Conservation (phyloP, 2,329 filamentous ascomycete species). For the Xylaria polymorpha region DNA sequence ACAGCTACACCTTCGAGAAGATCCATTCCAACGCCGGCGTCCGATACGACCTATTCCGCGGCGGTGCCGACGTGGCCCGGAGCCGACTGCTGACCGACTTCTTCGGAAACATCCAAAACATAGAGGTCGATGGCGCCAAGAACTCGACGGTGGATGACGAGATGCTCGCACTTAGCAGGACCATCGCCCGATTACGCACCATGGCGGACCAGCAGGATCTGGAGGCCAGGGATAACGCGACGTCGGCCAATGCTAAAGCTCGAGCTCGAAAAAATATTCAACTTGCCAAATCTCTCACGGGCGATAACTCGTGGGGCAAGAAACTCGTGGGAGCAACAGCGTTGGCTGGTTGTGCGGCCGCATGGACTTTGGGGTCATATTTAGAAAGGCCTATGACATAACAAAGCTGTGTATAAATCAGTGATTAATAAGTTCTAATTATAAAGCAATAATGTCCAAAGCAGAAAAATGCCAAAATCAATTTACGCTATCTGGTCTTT, state of each 20-base stretch:
- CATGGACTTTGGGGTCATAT: slow-evolving; percentile 69
- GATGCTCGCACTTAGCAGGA: slow-evolving; percentile 77
- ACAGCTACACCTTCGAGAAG: slow-evolving; percentile 93
- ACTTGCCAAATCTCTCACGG: slow-evolving; percentile 70
- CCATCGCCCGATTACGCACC: slow-evolving; percentile 66
- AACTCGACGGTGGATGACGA: slow-evolving; percentile 75
- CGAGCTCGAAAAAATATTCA: slow-evolving; percentile 54
- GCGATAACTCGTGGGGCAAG: slow-evolving; percentile 75
- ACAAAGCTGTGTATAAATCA: slow-evolving; percentile 14
- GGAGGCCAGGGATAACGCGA: slow-evolving; percentile 46
- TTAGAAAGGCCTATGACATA: slow-evolving; percentile 53
- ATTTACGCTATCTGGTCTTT: background rate
- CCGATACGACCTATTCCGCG: slow-evolving; percentile 93
- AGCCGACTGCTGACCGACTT: slow-evolving; percentile 92
- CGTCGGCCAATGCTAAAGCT: slow-evolving; percentile 38
- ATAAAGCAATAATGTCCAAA: background rate
- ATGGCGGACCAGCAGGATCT: slow-evolving; percentile 60
- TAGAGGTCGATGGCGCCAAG: slow-evolving; percentile 80
- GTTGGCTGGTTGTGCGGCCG: slow-evolving; percentile 68
- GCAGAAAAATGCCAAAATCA: background rate
- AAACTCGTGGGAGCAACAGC: slow-evolving; percentile 71
- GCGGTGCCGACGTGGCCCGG: slow-evolving; percentile 80
- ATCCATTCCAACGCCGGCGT: slow-evolving; percentile 94
- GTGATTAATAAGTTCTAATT: background rate
- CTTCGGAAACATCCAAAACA: slow-evolving; percentile 97